Evolutionary conservation across 805 yeast species (phyloP), one percentile per base, ranked within the genome.

Genomic region (Candida maesae): DNA sequence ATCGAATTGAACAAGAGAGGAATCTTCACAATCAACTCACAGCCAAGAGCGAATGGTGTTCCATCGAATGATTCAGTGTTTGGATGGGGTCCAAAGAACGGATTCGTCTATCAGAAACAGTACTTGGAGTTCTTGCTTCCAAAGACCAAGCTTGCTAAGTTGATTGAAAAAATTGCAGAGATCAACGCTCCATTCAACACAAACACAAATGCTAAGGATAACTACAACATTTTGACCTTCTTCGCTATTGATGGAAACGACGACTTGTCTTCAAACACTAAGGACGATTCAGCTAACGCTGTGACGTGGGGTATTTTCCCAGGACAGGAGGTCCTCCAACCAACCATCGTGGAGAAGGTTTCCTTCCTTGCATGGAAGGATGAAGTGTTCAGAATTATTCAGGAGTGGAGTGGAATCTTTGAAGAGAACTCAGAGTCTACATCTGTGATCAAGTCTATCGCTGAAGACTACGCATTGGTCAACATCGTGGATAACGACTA

Each of bases 281-380:
- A 74, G 18, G 80, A 76, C 33, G 86, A 81, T 43, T 58, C 68
- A 27, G 89, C 95, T 49, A 90, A 87, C 58, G 96, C 98, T 8
- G 97, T 91, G 42, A 91, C 98, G 15, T 91, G 98, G 98, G 98
- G 98, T 49, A 88, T 90, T 41, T 89, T 87, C 78, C 97, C 98
- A 20, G 96, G 96, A 28, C 84, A 83, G 58, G 97, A 91, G 66
- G 84, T 91, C 39, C 73, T 87, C 49, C 98, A 91, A 67, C 97
- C 98, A 38, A 91, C 98, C 0, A 88, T 91, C 60, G 97, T 91
- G 16, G 98, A 91, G 61, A 83, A 81, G 56, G 79, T 81, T 28
- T 87, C 96, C 3, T 91, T 91, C 64, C 68, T 90, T 53, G 98
- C 98, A 12, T 91, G 98, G 98, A 90, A 88, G 61, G 96, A 91